Percentiles rank a stretch among this genome's conserved stretches.
These are phyloP conservation scores for Ustilago tritici DNA, from an alignment of 1,284 basidiomycete species.

Conservation along the genomic window DNA sequence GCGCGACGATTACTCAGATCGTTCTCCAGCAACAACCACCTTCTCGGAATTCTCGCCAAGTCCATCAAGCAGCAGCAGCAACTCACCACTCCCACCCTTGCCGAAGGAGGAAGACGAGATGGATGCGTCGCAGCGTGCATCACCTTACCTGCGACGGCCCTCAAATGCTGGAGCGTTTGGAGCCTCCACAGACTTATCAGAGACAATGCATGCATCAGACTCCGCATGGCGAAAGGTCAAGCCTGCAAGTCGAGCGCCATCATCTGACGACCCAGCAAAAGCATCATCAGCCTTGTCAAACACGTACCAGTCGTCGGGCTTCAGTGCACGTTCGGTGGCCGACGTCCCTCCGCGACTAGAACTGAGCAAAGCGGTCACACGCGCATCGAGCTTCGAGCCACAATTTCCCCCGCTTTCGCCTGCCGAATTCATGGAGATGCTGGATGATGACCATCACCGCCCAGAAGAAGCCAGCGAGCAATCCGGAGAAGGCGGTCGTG, in stretches of 20 bases:
- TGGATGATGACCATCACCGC: constrained; percentile 13
- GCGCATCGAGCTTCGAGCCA: constrained; percentile 3
- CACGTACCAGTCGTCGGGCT: background rate
- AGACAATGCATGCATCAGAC: background rate
- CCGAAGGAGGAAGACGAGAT: constrained; percentile 24
- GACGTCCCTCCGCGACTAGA: constrained; percentile 25
- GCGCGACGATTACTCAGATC: constrained; percentile 23
- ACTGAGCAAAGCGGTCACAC: constrained; percentile 4
- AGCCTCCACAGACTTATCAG: background rate
- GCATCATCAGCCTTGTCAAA: background rate
- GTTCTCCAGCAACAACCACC: constrained; percentile 25
- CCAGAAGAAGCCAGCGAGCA: background rate
- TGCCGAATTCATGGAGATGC: constrained; percentile 26
- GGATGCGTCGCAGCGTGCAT: background rate
- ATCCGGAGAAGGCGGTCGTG: background rate
- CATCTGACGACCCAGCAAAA: background rate
- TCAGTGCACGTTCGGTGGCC: constrained; percentile 9
- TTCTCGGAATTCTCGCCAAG: constrained; percentile 25
- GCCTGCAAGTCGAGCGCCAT: background rate
- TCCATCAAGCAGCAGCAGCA: constrained; percentile 20
- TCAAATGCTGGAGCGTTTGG: background rate
- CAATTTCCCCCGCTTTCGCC: constrained; percentile 17
- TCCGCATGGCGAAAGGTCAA: background rate
- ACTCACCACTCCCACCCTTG: constrained; percentile 35
- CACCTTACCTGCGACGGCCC: constrained; percentile 1